These are phyloP conservation scores for Phoma herbarum DNA, from an alignment of 2,329 filamentous ascomycete species.

Conservation along the genomic window DNA sequence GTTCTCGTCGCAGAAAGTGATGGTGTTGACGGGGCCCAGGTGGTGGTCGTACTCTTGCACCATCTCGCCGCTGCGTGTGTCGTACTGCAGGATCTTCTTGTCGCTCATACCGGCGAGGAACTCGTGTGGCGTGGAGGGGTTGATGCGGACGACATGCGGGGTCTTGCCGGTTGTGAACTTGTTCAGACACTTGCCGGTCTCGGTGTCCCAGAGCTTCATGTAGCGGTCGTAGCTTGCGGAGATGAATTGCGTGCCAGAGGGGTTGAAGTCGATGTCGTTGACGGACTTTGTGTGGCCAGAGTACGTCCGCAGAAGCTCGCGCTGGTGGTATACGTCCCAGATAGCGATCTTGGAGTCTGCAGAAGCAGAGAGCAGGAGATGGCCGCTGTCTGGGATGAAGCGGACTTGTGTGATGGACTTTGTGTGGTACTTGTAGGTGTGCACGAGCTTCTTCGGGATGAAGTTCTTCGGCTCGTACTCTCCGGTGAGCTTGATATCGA, in stretches of 20 bases:
- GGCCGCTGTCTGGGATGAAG: conserved; percentile 88
- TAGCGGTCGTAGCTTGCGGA: conserved; percentile 92
- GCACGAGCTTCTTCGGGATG: conserved; percentile 91
- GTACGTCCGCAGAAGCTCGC: conserved; percentile 89
- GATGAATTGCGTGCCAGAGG: conserved; percentile 82
- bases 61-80: conserved; percentile 81
- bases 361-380: conserved; percentile 86
- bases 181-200: conserved; percentile 86
- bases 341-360: conserved; percentile 92
- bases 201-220: conserved; percentile 98
- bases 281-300: conserved; percentile 89
- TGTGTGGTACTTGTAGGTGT: conserved; percentile 85
- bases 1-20: conserved; percentile 94
- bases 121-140: conserved; percentile 84
- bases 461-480: conserved; percentile 84
- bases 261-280: conserved; percentile 88
- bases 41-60: conserved; percentile 99
- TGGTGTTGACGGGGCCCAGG: conserved; percentile 95
- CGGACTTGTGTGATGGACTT: conserved; percentile 88
- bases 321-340: conserved; percentile 92
- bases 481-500: conserved; percentile 69
- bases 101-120: conserved; percentile 97
- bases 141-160: conserved; percentile 93
- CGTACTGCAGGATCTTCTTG: conserved; percentile 98
- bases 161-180: conserved; percentile 95